A percentile compares a stretch with the other conserved stretches of the same genome.
phyloP scores from a whole-genome alignment of 140 eudicot genomes.

The Bidens hawaiensis region DNA sequence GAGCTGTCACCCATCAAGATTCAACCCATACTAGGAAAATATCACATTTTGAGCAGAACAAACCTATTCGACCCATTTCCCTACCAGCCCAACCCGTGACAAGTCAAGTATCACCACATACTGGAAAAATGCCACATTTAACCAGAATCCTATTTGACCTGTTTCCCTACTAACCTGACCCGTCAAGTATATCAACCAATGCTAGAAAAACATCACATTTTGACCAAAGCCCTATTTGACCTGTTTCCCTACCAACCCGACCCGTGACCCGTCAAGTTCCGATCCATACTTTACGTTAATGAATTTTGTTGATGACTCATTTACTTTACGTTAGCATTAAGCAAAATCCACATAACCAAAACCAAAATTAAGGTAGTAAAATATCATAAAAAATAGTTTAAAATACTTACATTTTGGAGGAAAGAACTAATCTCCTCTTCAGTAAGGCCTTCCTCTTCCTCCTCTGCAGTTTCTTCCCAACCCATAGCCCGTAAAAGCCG shows the following conservation, averaged over 20 bases:
- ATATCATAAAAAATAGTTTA: not conserved
- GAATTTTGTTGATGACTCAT: not conserved
- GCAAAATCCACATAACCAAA: not conserved
- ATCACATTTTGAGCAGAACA: not conserved
- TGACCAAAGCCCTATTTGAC: no score
- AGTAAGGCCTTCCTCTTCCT: slow-evolving; percentile 76
- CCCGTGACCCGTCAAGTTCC: no score
- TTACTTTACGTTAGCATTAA: not conserved
- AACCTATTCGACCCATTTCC: not conserved
- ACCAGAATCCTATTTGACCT: no score
- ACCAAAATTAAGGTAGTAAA: not conserved
- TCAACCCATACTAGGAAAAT: not conserved
- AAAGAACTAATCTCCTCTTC: slow-evolving; percentile 86
- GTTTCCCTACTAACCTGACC: no score
- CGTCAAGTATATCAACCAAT: no score
- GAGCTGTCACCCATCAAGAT: no score
- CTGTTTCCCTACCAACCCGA: no score
- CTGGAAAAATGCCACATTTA: no score
- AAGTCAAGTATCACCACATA: no score
- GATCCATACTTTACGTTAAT: no score
- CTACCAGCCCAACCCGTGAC: not conserved
- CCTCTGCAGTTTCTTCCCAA: slow-evolving; percentile 84
- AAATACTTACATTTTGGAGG: slow-evolving; percentile 44
- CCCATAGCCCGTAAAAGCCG: slow-evolving; percentile 82
- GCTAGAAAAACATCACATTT: no score